Conservation (phyloP, 129 eudicot species). For the Lactuca sativa region DNA sequence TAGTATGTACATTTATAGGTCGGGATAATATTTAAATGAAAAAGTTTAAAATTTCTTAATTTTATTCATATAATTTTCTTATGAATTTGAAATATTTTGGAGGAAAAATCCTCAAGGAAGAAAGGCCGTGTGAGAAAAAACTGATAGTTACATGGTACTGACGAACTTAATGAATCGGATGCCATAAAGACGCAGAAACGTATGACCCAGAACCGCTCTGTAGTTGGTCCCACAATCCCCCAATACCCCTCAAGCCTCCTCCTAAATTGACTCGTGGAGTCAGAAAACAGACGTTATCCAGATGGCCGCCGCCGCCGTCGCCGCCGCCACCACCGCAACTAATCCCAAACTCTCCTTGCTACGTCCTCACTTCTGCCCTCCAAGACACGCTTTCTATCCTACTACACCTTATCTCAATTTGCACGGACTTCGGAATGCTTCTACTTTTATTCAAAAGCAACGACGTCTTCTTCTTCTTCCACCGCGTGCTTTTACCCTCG, state of each 20-base stretch:
- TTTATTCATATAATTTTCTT: no score
- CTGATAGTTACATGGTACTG: neutral
- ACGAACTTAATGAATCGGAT: neutral
- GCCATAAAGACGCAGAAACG: neutral
- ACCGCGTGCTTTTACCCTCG: slow-evolving; percentile 25
- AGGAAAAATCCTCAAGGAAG: no score
- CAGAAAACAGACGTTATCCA: neutral
- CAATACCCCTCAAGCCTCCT: neutral
- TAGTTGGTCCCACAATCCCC: slow-evolving; percentile 8
- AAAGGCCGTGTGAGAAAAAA: no score
- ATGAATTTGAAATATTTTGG: neutral
- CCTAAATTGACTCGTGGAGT: neutral
- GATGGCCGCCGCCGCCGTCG: slow-evolving; percentile 28
- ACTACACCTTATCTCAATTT: neutral
- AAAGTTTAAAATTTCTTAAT: no score
- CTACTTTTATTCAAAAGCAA: neutral
- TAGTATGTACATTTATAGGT: no score
- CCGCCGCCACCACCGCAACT: neutral
- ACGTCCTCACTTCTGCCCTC: neutral
- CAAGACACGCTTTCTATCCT: slow-evolving; percentile 1
- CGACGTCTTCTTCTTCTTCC: slow-evolving; percentile 25
- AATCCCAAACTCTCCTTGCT: slow-evolving; percentile 16
- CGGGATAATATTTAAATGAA: no score
- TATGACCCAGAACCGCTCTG: slow-evolving; percentile 1
- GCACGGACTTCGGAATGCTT: neutral